Base-by-base conservation (phyloP, 257 asterid species). In the Catharanthus roseus region DNA sequence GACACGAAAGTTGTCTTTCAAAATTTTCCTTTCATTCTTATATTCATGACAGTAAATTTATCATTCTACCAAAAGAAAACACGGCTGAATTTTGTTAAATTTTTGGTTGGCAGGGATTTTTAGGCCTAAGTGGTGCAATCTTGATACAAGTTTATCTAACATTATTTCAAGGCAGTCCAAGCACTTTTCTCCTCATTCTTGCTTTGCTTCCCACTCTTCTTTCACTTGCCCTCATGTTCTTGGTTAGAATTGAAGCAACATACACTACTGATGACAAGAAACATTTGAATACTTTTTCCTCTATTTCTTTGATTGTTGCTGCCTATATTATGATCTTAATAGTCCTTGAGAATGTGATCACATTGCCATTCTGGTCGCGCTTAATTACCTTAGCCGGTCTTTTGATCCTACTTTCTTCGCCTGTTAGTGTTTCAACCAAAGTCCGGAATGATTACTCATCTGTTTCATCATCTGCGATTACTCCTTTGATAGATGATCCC, bases 61-160 rank as follows among this genome's bases (percentile, higher is more conserved):
- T 15, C 21, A 15, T 47, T 9, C 3, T 4, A 47, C 5, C 53
- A 47, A 16, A 47, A 47, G 13, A 47, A 47, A 47, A 47, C 21
- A 12, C 16, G 21, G 53, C 10, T 26, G 31, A 33, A 51, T 4
- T 33, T 23, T 26, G 21, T 50, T 29, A 54, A 21, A 15, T 71
- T 65, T 29, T 65, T 74, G 64, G 61, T 34, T 70, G 74, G 78
- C 68, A 88, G 99, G 99, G 99, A 24, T 93, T 86, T 74, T 95
- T 93, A 71, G 99, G 99, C 5, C 80, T 93, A 75, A 91, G 99
- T 77, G 99, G 99, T 69, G 96, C 99, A 67, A 77, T 93, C 41
- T 81, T 91, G 38, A 87, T 93, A 68, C 99, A 93, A 79, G 81
- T 88, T 13, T 89, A 91, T 79, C 85, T 85, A 64, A 75, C 95